Conservation (phyloP, 257 asterid genomes). For the Gentiana dahurica region DNA sequence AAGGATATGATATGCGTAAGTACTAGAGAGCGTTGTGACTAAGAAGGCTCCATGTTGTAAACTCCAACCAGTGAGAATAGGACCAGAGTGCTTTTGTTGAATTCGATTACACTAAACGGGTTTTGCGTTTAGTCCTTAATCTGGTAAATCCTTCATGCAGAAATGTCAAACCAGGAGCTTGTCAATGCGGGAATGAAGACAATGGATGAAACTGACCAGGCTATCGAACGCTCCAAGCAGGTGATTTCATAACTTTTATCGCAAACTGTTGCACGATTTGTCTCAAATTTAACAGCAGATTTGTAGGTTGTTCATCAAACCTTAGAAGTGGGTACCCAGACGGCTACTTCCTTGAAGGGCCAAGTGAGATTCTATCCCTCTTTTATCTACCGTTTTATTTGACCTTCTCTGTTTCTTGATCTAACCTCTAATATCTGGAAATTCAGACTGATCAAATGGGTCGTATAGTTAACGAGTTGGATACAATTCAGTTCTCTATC, state of each 20-base stretch:
- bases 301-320: constrained; percentile 96
- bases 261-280: constrained; percentile 8
- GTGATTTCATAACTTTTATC: constrained; percentile 24
- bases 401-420: constrained; percentile 7
- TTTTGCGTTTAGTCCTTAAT: neutral
- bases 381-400: constrained; percentile 1
- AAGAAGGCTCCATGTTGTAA: too few relatives aligned
- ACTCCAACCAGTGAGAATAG: too few relatives aligned
- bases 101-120: neutral
- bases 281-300: constrained; percentile 14
- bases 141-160: constrained; percentile 24
- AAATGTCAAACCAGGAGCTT: constrained; percentile 97
- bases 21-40: too few relatives aligned
- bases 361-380: constrained; percentile 48
- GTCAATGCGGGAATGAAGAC: constrained; percentile 57
- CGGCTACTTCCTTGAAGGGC: constrained; percentile 89
- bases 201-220: constrained; percentile 99
- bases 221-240: constrained; percentile 99
- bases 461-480: constrained; percentile 91
- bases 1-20: too few relatives aligned
- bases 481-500: constrained; percentile 87
- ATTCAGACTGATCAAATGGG: constrained; percentile 98
- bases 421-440: constrained; percentile 5
- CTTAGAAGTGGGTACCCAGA: constrained; percentile 87
- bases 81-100: neutral